A percentile compares a stretch with the other conserved stretches of the same genome.
phyloP scores from a whole-genome alignment of 805 yeast species.

The Hanseniaspora nectarophila region DNA sequence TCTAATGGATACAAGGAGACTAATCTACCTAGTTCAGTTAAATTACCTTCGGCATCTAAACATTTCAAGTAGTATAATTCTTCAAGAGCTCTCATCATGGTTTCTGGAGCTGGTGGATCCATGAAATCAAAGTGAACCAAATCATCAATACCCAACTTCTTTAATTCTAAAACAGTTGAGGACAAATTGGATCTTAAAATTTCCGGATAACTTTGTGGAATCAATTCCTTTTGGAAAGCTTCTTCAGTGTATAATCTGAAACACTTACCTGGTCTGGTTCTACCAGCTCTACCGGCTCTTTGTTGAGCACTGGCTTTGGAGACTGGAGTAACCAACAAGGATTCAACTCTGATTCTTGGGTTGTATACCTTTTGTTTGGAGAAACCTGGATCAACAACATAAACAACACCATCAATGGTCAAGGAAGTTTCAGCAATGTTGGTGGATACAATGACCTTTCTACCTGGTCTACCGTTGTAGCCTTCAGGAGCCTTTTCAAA shows the following conservation, averaged over 20 bases:
- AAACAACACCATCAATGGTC: constrained; percentile 94
- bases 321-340: constrained; percentile 85
- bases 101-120: constrained; percentile 99
- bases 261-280: constrained; percentile 97
- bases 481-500: constrained; percentile 78
- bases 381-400: constrained; percentile 95
- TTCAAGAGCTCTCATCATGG: constrained; percentile 98
- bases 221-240: constrained; percentile 84
- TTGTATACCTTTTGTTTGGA: constrained; percentile 93
- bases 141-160: constrained; percentile 89
- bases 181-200: constrained; percentile 83
- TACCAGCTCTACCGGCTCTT: constrained; percentile 99
- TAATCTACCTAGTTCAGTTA: constrained; percentile 77
- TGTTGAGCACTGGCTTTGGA: constrained; percentile 97
- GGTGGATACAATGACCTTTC: constrained; percentile 84
- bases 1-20: constrained; percentile 92
- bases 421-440: constrained; percentile 96
- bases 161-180: constrained; percentile 81
- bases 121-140: constrained; percentile 94
- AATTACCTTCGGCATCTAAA: constrained; percentile 79
- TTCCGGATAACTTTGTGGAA: constrained; percentile 94
- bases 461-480: constrained; percentile 79
- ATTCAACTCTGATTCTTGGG: constrained; percentile 91
- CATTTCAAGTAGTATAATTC: constrained; percentile 85
- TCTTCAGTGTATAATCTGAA: constrained; percentile 93